Base-by-base conservation (phyloP, 345 rosid genomes). In the Rhizophora apiculata region DNA sequence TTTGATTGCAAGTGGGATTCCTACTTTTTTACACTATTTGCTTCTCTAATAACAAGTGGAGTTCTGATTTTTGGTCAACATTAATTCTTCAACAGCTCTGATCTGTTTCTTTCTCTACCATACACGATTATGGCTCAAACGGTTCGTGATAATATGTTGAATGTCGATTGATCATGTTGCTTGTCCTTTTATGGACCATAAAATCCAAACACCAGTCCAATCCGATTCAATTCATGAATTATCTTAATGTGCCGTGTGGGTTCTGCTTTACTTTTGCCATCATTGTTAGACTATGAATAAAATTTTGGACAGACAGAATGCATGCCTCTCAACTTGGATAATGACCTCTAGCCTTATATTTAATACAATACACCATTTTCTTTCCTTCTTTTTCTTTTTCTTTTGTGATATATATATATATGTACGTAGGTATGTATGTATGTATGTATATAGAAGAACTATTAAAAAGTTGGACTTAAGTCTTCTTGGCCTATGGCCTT, bases 261-360 rank as follows among this genome's bases (percentile, higher is more conserved):
- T 58, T 34, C 60, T 74, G 3, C 72, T 73, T 68, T 63, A 54
- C 63, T 74, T 31, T 10, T 48, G 57, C 63, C 53, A 61, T 70
- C 64, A 74, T 74, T 68, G 49, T n/a, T n/a, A n/a, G 70, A 18
- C 63, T 55, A 69, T 48, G 73, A 74, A 58, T 30, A 57, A 56
- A 32, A 19, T 43, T 64, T 63, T 74, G 74, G 65, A 64, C 65
- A 69, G 15, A 39, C 34, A 59, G 53, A 66, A 65, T 48, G 70
- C 16, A 27, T 56, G 49, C 63, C 43, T 30, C 57, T 63, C 39
- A 18, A 6, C 56, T 36, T 48, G 1, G 24, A 60, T 20, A 1
- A 58, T 68, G 71, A 36, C 64, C 72, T 30, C 30, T 43, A 7
- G 20, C 16, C 58, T 46, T 49, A 18, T 10, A 62, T 6, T 31